Evolutionary conservation across 148 eudicot genomes (phyloP), one percentile per base, ranked within the genome.

Genomic region (Diospyros lotus): DNA sequence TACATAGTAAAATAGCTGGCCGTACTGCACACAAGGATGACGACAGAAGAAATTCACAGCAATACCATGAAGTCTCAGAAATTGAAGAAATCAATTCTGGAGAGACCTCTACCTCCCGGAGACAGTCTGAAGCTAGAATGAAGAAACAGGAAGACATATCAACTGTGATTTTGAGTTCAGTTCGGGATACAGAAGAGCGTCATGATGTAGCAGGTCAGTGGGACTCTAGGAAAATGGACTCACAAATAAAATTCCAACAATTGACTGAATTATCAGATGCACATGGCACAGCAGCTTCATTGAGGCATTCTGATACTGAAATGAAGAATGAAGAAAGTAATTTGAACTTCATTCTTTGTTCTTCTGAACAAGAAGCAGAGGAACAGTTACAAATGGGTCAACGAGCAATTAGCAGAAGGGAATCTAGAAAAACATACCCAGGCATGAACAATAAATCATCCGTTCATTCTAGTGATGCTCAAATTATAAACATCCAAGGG

Each of bases 101-200:
- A 71, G 15, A 51, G 76, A 75, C 75, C 38, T 85, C 78, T 53
- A 55, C 52, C 67, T 69, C 74, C 43, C 80, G 69, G 65, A 64
- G 77, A 67, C 80, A 63, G 61, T 74, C 81, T 80, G 88, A 82
- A 78, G 76, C 60, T 72, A 80, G 83, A 73, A 70, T 48, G 40
- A 82, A 72, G 70, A 74, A 77, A 40, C 67, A 42, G 72, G 87
- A 81, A 61, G 83, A 79, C 58, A 69, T 68, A 68, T 82, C 87
- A 52, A 80, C 72, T 67, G 74, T 59, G 54, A 70, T 54, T 66
- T 68, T 72, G 65, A 68, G 59, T 63, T 78, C 79, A 28, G 77
- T 40, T 61, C 58, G 76, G 73, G 80, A 73, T 67, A 69, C 42
- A 52, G 54, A 75, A 64, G 70, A 81, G 66, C 74, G 79, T 68